Evolutionary conservation across 2,329 filamentous ascomycete genomes (phyloP).

Genomic region (Fusarium begoniae): DNA sequence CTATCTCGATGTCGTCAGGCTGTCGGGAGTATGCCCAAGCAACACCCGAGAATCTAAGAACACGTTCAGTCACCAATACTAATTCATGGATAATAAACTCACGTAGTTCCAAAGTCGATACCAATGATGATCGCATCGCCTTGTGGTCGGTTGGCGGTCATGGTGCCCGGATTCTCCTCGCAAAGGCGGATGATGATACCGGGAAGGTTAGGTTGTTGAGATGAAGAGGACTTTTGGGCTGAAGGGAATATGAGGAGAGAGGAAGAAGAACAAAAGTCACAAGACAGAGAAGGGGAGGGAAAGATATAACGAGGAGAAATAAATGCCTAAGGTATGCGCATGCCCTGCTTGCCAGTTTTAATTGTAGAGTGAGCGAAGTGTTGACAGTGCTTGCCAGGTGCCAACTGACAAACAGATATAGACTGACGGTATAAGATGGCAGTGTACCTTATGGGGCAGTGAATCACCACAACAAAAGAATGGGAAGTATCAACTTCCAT

Average conservation of each 20-base stretch:
- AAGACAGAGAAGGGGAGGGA: no score
- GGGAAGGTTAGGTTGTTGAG: neutral
- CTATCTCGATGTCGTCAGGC: conserved; percentile 41
- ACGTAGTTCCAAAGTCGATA: conserved; percentile 60
- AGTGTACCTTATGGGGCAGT: no score
- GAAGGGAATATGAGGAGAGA: neutral
- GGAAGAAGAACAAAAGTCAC: neutral
- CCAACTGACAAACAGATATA: neutral
- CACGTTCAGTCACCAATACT: neutral
- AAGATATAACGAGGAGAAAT: neutral
- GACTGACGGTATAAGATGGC: neutral
- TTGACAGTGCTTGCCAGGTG: neutral
- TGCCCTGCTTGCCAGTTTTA: neutral
- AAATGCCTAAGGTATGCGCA: neutral
- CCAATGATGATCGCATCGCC: conserved; percentile 48
- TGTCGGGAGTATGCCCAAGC: conserved; percentile 48
- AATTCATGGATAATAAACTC: neutral
- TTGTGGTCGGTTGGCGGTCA: neutral
- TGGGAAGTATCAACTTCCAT: no score
- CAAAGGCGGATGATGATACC: neutral
- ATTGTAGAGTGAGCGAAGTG: neutral
- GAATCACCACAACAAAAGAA: no score
- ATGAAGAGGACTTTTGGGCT: neutral
- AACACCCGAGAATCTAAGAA: conserved; percentile 50
- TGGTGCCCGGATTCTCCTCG: neutral